Conservation (phyloP, 78 protist species). For the Speleostelium caveatum region DNA sequence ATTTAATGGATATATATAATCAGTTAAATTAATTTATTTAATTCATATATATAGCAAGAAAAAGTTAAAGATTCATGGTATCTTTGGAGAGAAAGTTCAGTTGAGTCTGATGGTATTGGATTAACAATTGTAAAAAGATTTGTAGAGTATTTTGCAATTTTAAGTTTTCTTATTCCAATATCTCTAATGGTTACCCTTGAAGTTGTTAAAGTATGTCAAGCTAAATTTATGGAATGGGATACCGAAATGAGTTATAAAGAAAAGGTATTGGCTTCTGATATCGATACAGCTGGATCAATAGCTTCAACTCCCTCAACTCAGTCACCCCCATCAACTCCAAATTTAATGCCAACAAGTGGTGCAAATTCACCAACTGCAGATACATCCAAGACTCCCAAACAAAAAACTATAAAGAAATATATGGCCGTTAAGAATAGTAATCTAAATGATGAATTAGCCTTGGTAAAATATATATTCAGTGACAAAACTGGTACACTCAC, state of each 20-base stretch:
- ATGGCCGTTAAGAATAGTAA: conserved; percentile 52
- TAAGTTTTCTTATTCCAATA: conserved; percentile 52
- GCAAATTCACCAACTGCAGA: too few relatives aligned
- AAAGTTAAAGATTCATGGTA: conserved; percentile 4
- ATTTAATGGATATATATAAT: background rate
- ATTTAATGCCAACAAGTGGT: too few relatives aligned
- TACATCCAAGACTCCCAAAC: too few relatives aligned
- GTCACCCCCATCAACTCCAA: too few relatives aligned
- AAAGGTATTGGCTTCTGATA: background rate
- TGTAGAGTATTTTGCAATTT: conserved; percentile 54
- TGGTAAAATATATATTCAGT: conserved; percentile 74
- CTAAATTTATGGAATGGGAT: conserved; percentile 20
- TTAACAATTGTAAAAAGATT: conserved; percentile 23
- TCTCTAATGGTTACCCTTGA: conserved; percentile 73
- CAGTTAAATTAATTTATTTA: too few relatives aligned
- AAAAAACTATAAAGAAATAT: conserved; percentile 4
- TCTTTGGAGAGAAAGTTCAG: conserved; percentile 18
- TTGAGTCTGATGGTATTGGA: conserved; percentile 1
- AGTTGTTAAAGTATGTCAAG: conserved; percentile 58
- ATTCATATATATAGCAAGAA: too few relatives aligned
- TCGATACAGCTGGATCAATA: background rate
- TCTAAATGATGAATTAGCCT: conserved; percentile 73
- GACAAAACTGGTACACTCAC: conserved; percentile 89
- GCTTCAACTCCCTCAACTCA: background rate
- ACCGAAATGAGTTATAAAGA: conserved; percentile 9